A percentile compares a stretch with the other conserved stretches of the same genome.
Evolutionary conservation across 2,329 filamentous ascomycete species (phyloP).

Genomic region (Davidsoniella eucalypti): DNA sequence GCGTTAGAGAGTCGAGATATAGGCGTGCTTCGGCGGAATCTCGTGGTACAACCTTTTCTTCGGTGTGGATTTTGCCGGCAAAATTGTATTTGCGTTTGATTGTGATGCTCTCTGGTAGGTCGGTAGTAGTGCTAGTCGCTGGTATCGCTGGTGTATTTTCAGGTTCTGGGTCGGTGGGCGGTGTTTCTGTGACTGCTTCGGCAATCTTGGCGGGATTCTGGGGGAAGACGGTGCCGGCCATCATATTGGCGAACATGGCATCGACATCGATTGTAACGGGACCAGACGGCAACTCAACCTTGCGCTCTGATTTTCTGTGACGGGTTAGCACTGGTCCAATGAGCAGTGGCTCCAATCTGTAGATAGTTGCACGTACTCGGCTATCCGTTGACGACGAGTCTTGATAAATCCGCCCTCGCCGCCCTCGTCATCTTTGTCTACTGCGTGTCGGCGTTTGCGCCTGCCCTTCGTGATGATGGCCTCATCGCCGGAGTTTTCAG

Average conservation of each 20-base stretch:
- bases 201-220: neutral
- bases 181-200: slow-evolving; percentile 11
- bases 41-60: slow-evolving; percentile 51
- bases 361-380: slow-evolving; percentile 31
- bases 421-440: slow-evolving; percentile 32
- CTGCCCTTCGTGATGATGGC: slow-evolving; percentile 47
- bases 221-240: slow-evolving; percentile 21
- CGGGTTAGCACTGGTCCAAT: slow-evolving; percentile 10
- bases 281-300: slow-evolving; percentile 32
- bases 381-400: slow-evolving; percentile 53
- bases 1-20: slow-evolving; percentile 30
- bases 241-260: slow-evolving; percentile 53
- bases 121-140: slow-evolving; percentile 2
- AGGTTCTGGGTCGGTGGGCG: slow-evolving; percentile 4
- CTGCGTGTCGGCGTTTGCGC: slow-evolving; percentile 32
- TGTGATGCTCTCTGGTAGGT: slow-evolving; percentile 31
- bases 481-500: slow-evolving; percentile 58
- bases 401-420: slow-evolving; percentile 51
- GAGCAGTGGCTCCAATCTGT: neutral
- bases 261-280: slow-evolving; percentile 57
- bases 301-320: slow-evolving; percentile 39
- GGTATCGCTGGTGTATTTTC: neutral
- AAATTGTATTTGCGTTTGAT: slow-evolving; percentile 62
- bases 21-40: slow-evolving; percentile 50
- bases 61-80: slow-evolving; percentile 53